Conservation (phyloP, 768 basidiomycete genomes). For the Agaricus sinodeliciosus region DNA sequence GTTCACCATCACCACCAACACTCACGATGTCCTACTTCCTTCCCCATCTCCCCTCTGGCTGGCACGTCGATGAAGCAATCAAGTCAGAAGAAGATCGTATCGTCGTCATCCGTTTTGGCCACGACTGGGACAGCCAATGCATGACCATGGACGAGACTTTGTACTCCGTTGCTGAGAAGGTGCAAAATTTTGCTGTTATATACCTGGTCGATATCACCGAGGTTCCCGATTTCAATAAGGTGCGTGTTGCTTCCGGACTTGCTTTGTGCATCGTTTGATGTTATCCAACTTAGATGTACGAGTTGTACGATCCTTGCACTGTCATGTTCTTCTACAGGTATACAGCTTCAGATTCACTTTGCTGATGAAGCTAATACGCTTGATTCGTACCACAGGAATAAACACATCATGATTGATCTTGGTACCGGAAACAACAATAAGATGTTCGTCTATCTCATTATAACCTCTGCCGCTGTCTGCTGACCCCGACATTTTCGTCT, state of each 20-base stretch:
- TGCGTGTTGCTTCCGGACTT: constrained; percentile 21
- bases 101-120: constrained; percentile 91
- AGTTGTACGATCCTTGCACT: constrained; percentile 94
- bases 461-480: not conserved
- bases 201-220: constrained; percentile 93
- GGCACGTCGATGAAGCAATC: constrained; percentile 99
- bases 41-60: constrained; percentile 83
- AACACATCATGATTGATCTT: constrained; percentile 99
- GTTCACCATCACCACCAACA: not conserved
- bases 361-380: constrained; percentile 5
- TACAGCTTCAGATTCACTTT: not conserved
- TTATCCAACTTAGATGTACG: constrained; percentile 75
- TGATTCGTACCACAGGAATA: constrained; percentile 52
- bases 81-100: constrained; percentile 96
- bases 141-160: constrained; percentile 99
- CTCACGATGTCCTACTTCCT: constrained; percentile 79
- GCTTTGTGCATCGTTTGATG: not conserved
- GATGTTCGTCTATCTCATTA: constrained; percentile 54
- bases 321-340: constrained; percentile 99
- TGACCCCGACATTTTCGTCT: constrained; percentile 6
- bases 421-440: constrained; percentile 99
- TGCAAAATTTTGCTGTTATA: constrained; percentile 98
- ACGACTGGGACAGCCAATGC: constrained; percentile 90
- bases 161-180: constrained; percentile 87
- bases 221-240: constrained; percentile 99